Evolutionary conservation across 495 filamentous ascomycete species (phyloP).

Genomic region (Trichoderma virens): DNA sequence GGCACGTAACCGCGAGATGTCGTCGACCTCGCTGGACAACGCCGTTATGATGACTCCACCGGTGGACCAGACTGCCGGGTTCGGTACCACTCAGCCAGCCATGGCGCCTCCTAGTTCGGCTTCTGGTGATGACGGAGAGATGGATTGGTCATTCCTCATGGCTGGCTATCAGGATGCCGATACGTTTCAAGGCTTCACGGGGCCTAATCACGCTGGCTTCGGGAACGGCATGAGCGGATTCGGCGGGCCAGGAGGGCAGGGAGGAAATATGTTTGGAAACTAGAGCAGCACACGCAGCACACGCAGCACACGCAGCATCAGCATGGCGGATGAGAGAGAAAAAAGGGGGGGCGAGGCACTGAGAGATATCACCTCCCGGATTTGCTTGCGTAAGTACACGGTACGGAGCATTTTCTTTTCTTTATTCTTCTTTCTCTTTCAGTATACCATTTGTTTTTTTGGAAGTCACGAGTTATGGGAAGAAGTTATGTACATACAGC

Average conservation of each 20-base stretch:
- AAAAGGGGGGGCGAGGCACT: background rate
- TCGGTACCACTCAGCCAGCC: background rate
- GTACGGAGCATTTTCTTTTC: background rate
- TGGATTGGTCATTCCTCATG: conserved; percentile 15
- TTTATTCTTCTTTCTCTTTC: background rate
- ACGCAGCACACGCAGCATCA: background rate
- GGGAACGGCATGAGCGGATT: conserved; percentile 6
- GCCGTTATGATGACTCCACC: conserved; percentile 12
- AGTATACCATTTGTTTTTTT: background rate
- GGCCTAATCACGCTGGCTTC: conserved; percentile 1
- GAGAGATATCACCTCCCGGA: background rate
- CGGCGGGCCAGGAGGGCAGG: conserved; percentile 5
- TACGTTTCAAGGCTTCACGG: conserved; percentile 4
- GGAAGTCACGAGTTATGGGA: too few relatives aligned
- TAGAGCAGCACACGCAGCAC: background rate
- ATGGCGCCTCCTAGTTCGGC: background rate
- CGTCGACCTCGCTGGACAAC: conserved; percentile 1
- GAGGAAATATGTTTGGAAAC: conserved; percentile 2
- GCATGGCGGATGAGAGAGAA: background rate
- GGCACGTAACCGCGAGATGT: background rate
- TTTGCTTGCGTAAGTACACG: background rate
- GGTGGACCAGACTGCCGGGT: conserved; percentile 2
- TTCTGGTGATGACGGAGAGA: conserved; percentile 8
- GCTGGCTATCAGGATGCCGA: conserved; percentile 8
- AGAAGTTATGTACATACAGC: background rate